Evolutionary conservation across 2,329 filamentous ascomycete genomes (phyloP), one percentile per base, ranked within the genome.

Genomic region (Elsinoe batatas): DNA sequence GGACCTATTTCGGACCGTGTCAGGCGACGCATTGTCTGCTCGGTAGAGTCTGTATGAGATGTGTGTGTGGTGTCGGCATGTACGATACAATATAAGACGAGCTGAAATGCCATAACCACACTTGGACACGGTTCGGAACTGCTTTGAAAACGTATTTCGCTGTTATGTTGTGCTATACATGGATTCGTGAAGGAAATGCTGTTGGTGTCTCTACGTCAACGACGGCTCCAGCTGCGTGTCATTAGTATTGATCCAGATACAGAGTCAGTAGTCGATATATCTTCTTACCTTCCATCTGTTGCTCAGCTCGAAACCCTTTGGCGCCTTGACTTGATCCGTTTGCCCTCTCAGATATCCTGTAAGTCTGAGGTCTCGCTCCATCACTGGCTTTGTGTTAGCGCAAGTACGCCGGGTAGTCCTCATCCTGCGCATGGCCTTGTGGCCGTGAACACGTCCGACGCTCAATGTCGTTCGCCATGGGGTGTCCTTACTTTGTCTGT

Each of bases 251-350:
- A 30, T 8, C 26, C 7, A 30, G 4, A 15, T 10, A 37, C 33
- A 11, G n/a, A 26, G 35, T 56, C 42, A 56, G 53, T 42, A 46
- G 11, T 17, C 10, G 15, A 17, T 33, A 11, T 5, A 3, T n/a
- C 32, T 18, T 67, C 76, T 57, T 76, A 84, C 81, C 76, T 78
- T 81, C 82, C 82, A 85, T 60, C 79, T 79, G 70, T 83, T 83
- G 77, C 78, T 84, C 64, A 84, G 67, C 69, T 84, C 81, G 71
- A 84, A 85, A 58, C 81, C 81, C 56, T 73, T 69, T 26, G 81
- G 81, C 30, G 82, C 82, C 57, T 72, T 69, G 46, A 76, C 72
- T 60, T 75, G 79, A 69, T 81, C 79, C 56, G 79, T 79, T 67
- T 85, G 82, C 58, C 80, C 81, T 70, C 82, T 74, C 64, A 77